phyloP scores from a whole-genome alignment of 805 yeast genomes.

The Candida krabiensis region DNA sequence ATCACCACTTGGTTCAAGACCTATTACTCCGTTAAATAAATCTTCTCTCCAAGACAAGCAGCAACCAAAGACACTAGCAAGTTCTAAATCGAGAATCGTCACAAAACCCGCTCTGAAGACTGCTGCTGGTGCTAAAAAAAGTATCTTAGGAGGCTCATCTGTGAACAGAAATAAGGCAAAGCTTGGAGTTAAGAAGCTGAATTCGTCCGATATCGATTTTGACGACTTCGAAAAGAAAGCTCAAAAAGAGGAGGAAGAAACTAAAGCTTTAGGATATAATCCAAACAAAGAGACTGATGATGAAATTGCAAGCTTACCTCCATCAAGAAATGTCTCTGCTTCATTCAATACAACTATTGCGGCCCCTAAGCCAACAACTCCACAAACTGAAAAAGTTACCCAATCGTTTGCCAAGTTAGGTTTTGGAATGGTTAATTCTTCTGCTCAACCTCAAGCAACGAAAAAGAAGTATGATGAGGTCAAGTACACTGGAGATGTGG shows the following conservation, averaged over 20 bases:
- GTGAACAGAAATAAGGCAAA: constrained; percentile 59
- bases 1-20: constrained; percentile 48
- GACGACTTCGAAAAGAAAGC: constrained; percentile 75
- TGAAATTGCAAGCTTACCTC: constrained; percentile 14
- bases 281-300: constrained; percentile 33
- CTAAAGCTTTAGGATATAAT: constrained; percentile 52
- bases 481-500: constrained; percentile 72
- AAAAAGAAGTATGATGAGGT: constrained; percentile 32
- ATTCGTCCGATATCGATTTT: constrained; percentile 50
- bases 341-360: constrained; percentile 20
- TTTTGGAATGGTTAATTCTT: constrained; percentile 82
- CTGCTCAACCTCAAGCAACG: constrained; percentile 36
- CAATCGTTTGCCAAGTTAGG: constrained; percentile 82
- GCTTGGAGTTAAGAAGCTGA: constrained; percentile 56
- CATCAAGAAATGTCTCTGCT: constrained; percentile 16
- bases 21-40: constrained; percentile 40
- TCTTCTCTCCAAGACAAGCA: constrained; percentile 27
- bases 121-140: constrained; percentile 25
- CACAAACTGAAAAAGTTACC: constrained; percentile 46
- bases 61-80: constrained; percentile 18
- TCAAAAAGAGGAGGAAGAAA: constrained; percentile 74
- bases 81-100: constrained; percentile 33
- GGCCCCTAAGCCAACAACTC: constrained; percentile 16
- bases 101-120: constrained; percentile 26
- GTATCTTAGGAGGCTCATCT: constrained; percentile 42